A percentile compares a stretch with the other conserved stretches of the same genome.
Conservation (phyloP, 345 rosid species). For the Arabis alpina region DNA sequence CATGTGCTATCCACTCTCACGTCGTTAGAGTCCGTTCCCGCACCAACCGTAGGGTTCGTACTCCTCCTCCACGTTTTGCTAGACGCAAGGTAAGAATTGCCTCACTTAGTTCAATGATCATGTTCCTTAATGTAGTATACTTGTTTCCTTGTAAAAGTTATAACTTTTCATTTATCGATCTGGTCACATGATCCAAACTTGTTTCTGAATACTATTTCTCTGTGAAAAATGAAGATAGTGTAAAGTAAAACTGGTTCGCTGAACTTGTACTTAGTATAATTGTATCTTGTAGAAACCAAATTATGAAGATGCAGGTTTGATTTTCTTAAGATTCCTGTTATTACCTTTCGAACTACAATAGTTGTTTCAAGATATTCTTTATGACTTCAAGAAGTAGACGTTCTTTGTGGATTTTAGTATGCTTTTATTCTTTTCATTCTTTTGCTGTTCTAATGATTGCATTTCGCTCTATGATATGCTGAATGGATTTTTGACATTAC, state of each 20-base stretch:
- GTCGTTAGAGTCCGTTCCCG: conserved; percentile 96
- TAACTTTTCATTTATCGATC: no score
- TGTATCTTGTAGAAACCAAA: background rate
- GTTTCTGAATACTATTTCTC: no score
- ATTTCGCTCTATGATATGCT: background rate
- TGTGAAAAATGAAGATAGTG: no score
- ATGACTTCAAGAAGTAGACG: no score
- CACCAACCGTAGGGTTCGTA: conserved; percentile 79
- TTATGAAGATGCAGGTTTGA: background rate
- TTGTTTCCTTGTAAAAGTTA: no score
- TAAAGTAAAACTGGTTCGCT: no score
- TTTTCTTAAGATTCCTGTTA: background rate
- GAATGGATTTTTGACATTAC: background rate
- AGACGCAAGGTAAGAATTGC: conserved; percentile 74
- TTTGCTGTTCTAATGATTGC: background rate
- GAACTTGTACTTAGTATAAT: no score
- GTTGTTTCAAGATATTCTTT: no score
- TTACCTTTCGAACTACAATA: background rate
- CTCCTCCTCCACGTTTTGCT: conserved; percentile 84
- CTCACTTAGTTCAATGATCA: background rate
- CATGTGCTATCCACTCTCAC: conserved; percentile 96
- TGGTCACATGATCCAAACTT: no score
- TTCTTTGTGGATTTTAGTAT: no score
- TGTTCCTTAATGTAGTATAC: no score
- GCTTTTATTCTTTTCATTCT: background rate